Evolutionary conservation across 306 rosid genomes (phyloP).

Genomic region (Dalbergia oliveri): DNA sequence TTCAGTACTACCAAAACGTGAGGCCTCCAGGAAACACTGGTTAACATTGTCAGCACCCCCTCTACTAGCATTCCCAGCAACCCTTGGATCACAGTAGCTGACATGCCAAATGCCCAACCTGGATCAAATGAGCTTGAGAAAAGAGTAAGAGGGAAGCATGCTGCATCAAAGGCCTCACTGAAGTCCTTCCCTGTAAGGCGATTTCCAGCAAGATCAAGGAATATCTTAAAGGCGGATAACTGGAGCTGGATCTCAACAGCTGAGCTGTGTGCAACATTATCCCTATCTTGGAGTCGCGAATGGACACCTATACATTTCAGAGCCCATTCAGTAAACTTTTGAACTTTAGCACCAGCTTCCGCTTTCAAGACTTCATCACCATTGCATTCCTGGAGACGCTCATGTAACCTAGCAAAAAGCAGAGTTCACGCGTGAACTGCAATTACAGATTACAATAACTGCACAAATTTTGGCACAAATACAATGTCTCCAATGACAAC

Average conservation of each 20-base stretch:
- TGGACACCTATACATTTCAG: conserved; percentile 87
- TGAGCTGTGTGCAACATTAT: conserved; percentile 63
- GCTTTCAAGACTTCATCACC: conserved; percentile 90
- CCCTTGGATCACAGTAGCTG: conserved; percentile 85
- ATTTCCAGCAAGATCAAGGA: conserved; percentile 87
- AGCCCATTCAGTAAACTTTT: conserved; percentile 94
- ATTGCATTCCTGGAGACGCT: conserved; percentile 91
- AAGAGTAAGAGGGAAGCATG: conserved; percentile 92
- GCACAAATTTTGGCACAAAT: conserved; percentile 32
- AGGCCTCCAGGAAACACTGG: conserved; percentile 93
- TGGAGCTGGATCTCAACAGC: conserved; percentile 80
- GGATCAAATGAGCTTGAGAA: conserved; percentile 87
- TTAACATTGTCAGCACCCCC: conserved; percentile 92
- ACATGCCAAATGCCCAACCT: conserved; percentile 84
- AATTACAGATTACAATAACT: conserved; percentile 22
- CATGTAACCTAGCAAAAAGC: conserved; percentile 69
- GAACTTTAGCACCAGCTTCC: conserved; percentile 87
- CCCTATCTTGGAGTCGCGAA: conserved; percentile 70
- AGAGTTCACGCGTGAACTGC: conserved; percentile 26
- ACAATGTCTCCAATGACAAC: conserved; percentile 8
- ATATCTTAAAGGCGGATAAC: conserved; percentile 80
- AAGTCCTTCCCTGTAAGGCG: conserved; percentile 91
- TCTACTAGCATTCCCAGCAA: conserved; percentile 82
- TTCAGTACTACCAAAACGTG: conserved; percentile 93
- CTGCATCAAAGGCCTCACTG: conserved; percentile 94